Evolutionary conservation across 139 green algal species (phyloP), one percentile per base, ranked within the genome.

Genomic region (Ettlia oleoabundans): DNA sequence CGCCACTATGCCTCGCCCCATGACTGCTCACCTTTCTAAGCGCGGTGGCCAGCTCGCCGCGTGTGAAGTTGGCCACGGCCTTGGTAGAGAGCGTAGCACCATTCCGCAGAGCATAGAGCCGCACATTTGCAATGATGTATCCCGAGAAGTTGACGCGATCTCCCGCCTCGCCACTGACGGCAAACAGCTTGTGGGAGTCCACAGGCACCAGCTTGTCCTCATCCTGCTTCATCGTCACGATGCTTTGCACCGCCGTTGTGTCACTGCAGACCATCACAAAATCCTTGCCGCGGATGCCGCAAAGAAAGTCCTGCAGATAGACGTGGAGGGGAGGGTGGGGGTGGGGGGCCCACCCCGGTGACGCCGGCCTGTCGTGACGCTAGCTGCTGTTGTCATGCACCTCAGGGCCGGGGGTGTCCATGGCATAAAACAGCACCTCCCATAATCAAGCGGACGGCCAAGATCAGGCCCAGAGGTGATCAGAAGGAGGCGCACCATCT

Each of bases 161-260:
- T 41, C 96, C 96, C 9, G 96, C 89, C 76, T 97, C 93, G 15
- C 96, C 96, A n/a, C 90, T 88, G 33, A 96, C 83, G 30, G 93
- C 96, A 76, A 99, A 92, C 41, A 99, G 82, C 76, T 96, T 98
- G 84, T 98, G 93, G 7, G 30, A 68, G 84, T 99, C 96, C 1
- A 97, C 72, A 3, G 84, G 78, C 28, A 91, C 81, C n/a, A 92
- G 75, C 80, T 93, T 92, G 86, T 93, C 90, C 86, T 99, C 97
- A 75, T 99, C 96, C 43, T 95, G 88, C 88, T 99, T 99, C 81
- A 99, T 98, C 28, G 92, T 94, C 68, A 99, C 96, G 87, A 99
- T 98, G 24, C 90, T 93, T 73, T 98, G 93, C 41, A 89, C 87
- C 15, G 96, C 95, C 13, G 79, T 89, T 0, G 94, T 98, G 86